These are phyloP conservation scores for Penicillium sp. DNA, from an alignment of 2,329 filamentous ascomycete genomes.

Conservation along the genomic window DNA sequence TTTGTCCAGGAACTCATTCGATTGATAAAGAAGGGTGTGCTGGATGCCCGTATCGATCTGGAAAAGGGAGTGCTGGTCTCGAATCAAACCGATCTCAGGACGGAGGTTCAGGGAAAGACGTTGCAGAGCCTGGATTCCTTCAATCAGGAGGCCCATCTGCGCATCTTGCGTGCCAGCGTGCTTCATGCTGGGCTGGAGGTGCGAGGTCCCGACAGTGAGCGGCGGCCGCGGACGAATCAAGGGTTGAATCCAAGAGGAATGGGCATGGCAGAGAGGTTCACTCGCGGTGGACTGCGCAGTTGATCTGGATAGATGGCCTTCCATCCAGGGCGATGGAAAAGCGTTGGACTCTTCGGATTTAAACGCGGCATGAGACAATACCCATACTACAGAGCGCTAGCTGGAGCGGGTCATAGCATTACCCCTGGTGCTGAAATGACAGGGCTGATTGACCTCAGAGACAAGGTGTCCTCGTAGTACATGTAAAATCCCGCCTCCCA, in stretches of 20 bases:
- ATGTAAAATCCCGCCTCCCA: background rate
- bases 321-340: background rate
- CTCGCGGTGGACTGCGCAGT: background rate
- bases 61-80: slow-evolving; percentile 80
- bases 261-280: background rate
- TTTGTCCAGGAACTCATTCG: slow-evolving; percentile 65
- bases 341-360: background rate
- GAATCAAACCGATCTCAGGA: slow-evolving; percentile 66
- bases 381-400: slow-evolving; percentile 10
- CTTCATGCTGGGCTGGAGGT: slow-evolving; percentile 75
- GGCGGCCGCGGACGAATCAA: background rate
- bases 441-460: background rate
- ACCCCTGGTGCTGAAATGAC: background rate
- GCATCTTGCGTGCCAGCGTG: slow-evolving; percentile 76
- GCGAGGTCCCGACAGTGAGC: slow-evolving; percentile 36
- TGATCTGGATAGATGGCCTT: background rate
- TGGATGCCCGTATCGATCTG: slow-evolving; percentile 81
- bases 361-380: slow-evolving; percentile 29
- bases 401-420: background rate
- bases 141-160: slow-evolving; percentile 72
- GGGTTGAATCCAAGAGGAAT: background rate
- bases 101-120: slow-evolving; percentile 69
- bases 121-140: slow-evolving; percentile 70
- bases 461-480: background rate
- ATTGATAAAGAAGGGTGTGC: slow-evolving; percentile 72